Conservation (phyloP, 108 stramenopile species). For the Discostella pseudostelligera region DNA sequence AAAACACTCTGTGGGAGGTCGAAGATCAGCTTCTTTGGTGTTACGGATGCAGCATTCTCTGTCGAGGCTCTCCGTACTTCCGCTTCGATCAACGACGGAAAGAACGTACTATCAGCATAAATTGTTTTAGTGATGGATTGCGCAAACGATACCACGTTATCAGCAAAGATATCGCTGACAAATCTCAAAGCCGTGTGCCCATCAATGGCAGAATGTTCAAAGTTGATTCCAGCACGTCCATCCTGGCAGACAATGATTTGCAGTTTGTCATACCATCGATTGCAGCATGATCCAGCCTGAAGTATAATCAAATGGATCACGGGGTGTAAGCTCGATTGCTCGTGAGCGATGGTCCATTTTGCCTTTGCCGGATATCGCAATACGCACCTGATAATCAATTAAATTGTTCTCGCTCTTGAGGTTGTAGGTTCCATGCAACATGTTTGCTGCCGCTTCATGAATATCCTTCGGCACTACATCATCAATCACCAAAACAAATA, state of each 20-base stretch:
- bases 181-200: conserved; percentile 86
- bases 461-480: conserved; percentile 64
- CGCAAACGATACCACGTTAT: conserved; percentile 81
- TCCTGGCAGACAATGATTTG: conserved; percentile 59
- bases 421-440: conserved; percentile 82
- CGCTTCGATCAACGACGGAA: conserved; percentile 69
- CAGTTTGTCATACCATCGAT: conserved; percentile 90
- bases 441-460: conserved; percentile 81
- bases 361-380: background rate
- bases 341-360: background rate
- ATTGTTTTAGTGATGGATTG: conserved; percentile 83
- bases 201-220: conserved; percentile 88
- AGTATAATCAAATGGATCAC: conserved; percentile 11
- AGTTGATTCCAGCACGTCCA: conserved; percentile 64
- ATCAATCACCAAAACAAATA: conserved; percentile 85
- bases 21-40: conserved; percentile 76
- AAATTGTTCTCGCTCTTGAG: conserved; percentile 40
- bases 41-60: conserved; percentile 42
- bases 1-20: conserved; percentile 56
- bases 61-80: conserved; percentile 55
- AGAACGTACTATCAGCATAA: conserved; percentile 42
- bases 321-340: background rate
- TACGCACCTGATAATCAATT: conserved; percentile 44
- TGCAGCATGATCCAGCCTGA: conserved; percentile 76
- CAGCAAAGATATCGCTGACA: conserved; percentile 84